Evolutionary conservation across 257 asterid species (phyloP).

Genomic region (Nicotiana knightiana): DNA sequence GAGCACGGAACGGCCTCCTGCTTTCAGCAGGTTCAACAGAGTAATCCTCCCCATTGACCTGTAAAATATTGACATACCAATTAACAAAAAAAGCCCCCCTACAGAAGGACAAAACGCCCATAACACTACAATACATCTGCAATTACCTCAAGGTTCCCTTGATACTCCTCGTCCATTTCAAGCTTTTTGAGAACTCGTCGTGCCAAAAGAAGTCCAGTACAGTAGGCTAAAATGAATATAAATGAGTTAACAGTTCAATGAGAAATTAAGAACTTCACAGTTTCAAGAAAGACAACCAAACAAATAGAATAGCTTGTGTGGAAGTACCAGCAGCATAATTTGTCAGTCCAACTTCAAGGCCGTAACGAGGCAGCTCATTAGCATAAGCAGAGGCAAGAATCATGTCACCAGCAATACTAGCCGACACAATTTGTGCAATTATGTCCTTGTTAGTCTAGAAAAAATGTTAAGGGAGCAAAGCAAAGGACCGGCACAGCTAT

Average conservation of each 20-base stretch:
- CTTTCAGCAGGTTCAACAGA: constrained; percentile 62
- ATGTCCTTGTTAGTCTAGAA: constrained; percentile 61
- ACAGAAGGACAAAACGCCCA: not conserved
- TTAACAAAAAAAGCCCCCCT: not conserved
- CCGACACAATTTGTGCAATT: constrained; percentile 55
- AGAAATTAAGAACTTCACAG: not conserved
- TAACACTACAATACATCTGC: not conserved
- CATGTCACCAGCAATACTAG: constrained; percentile 63
- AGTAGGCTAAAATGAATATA: constrained; percentile 35
- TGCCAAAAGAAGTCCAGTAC: constrained; percentile 76
- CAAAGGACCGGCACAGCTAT: not conserved
- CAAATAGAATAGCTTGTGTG: not conserved
- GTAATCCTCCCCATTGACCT: constrained; percentile 74
- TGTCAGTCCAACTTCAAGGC: constrained; percentile 62
- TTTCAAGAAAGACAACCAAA: not conserved
- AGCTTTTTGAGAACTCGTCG: constrained; percentile 68
- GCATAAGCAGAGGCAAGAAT: constrained; percentile 60
- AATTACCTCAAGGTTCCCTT: constrained; percentile 66
- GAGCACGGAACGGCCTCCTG: constrained; percentile 68
- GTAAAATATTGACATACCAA: not conserved
- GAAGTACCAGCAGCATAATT: constrained; percentile 62
- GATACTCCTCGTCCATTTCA: constrained; percentile 64
- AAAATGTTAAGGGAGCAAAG: constrained; percentile 24
- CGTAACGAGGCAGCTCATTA: constrained; percentile 59
- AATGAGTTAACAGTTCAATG: not conserved